A percentile compares a stretch with the other conserved stretches of the same genome.
Evolutionary conservation across 352 stramenopile genomes (phyloP).

Genomic region (Pythium biforme): DNA sequence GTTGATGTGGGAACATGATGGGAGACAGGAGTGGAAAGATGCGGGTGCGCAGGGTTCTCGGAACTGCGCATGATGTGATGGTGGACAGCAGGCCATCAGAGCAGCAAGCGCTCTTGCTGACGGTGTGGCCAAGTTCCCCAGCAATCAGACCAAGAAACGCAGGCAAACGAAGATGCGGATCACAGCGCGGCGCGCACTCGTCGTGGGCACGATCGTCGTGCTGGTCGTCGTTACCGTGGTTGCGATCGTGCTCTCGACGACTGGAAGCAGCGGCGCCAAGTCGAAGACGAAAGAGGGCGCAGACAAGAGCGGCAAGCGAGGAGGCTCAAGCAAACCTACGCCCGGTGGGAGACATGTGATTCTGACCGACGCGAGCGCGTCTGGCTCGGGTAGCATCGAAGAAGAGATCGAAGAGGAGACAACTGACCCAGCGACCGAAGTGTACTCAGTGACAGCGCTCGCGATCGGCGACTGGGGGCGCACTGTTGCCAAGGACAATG

Average conservation of each 20-base stretch:
- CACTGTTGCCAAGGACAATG: conserved; percentile 33
- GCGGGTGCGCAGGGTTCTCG: not conserved
- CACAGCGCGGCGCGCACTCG: conserved; percentile 14
- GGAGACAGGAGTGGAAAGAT: not conserved
- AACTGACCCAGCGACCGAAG: conserved; percentile 29
- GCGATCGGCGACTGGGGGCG: conserved; percentile 48
- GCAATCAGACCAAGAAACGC: not conserved
- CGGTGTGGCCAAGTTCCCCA: not conserved
- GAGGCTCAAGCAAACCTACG: not conserved
- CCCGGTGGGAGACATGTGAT: not conserved
- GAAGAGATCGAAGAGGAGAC: conserved; percentile 22
- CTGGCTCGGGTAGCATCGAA: conserved; percentile 2
- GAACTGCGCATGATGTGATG: not conserved
- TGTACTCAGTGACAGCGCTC: conserved; percentile 33
- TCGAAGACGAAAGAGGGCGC: conserved; percentile 4
- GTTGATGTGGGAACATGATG: conserved; percentile 1
- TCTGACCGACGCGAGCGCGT: not conserved
- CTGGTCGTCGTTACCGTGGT: conserved; percentile 21
- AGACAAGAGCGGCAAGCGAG: not conserved
- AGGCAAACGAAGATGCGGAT: conserved; percentile 8
- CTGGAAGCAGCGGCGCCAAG: not conserved
- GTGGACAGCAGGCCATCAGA: not conserved
- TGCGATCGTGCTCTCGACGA: conserved; percentile 23
- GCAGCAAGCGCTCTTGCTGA: not conserved
- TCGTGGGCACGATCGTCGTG: conserved; percentile 17